Base-by-base conservation (phyloP, 2,329 filamentous ascomycete species). In the Penicillium sp. region DNA sequence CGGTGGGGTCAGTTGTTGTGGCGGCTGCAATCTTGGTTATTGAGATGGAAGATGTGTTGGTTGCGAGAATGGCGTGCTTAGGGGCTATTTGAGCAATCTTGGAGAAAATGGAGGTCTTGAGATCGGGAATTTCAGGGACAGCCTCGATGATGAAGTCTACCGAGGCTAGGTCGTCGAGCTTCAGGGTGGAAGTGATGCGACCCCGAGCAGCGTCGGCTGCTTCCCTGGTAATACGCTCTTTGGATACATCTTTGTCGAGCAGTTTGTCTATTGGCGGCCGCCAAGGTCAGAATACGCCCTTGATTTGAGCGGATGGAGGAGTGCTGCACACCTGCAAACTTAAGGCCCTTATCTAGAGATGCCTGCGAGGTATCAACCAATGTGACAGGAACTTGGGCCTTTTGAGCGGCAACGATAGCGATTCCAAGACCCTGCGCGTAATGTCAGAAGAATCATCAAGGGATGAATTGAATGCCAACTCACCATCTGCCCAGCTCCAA, bases 131-230 rank as follows among this genome's bases (percentile, higher is more conserved):
- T 82, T 97, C 93, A 41, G 95, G 95, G 8, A 99, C 93, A 17
- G 95, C 95, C 82, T 99, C 95, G 73, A 99, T 98, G 60, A 99
- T 90, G 77, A 99, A 97, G 81, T 99, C 95, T 41, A 93, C 91
- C n/a, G 88, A 85, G 29, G 87, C 87, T 23, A 98, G 87, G 61
- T 90, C 86, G 50, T 93, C 90, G 69, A 98, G 86, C 19, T 87
- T 87, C 17, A 91, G 92, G 56, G 87, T 89, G 8, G 91, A 80
- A 0, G 80, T 85, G 64, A 99, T 83, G 31, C 90, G 87, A 11
- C 85, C 86, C 30, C 91, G 88, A 30, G 90, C 87, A 53, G 88
- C 84, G 68, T 92, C 87, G 21, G 95, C 92, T 67, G 94, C 88
- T 53, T 91, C 88, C 76, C 93, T 89, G 9, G 92, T 92, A 67